Conservation (phyloP, 1,139 yeast genomes). For the Hyphopichia burtonii region DNA sequence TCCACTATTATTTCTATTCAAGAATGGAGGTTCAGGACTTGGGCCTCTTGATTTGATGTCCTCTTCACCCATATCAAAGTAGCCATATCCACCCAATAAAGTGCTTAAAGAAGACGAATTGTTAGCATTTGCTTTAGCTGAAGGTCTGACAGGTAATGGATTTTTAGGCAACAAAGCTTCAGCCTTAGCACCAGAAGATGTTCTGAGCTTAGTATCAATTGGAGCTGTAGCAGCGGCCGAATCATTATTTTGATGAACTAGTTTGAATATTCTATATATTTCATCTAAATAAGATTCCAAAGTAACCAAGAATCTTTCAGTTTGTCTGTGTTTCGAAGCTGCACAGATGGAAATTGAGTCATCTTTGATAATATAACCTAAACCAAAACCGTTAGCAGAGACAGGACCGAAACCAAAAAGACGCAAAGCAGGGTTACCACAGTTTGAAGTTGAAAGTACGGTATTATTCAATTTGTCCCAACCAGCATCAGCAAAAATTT, state of each 20-base stretch:
- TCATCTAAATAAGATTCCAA: slow-evolving; percentile 68
- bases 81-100: slow-evolving; percentile 78
- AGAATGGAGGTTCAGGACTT: slow-evolving; percentile 65
- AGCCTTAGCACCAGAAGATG: slow-evolving; percentile 2
- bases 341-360: slow-evolving; percentile 85
- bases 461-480: slow-evolving; percentile 60
- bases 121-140: neutral
- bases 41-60: slow-evolving; percentile 67
- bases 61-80: slow-evolving; percentile 72
- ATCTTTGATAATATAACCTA: slow-evolving; percentile 85
- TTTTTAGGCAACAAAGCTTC: neutral
- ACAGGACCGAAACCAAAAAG: slow-evolving; percentile 94
- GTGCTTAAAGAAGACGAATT: slow-evolving; percentile 28
- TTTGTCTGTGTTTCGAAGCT: slow-evolving; percentile 88
- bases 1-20: slow-evolving; percentile 41
- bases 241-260: slow-evolving; percentile 23
- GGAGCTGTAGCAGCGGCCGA: slow-evolving; percentile 11
- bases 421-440: slow-evolving; percentile 84
- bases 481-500: slow-evolving; percentile 72
- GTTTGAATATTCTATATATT: slow-evolving; percentile 55
- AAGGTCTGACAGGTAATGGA: slow-evolving; percentile 6
- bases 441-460: slow-evolving; percentile 43
- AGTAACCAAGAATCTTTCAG: slow-evolving; percentile 75
- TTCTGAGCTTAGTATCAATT: slow-evolving; percentile 16
- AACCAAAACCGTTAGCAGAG: slow-evolving; percentile 85